Conservation (phyloP, 1,139 yeast genomes). For the Yamadazyma sp. region DNA sequence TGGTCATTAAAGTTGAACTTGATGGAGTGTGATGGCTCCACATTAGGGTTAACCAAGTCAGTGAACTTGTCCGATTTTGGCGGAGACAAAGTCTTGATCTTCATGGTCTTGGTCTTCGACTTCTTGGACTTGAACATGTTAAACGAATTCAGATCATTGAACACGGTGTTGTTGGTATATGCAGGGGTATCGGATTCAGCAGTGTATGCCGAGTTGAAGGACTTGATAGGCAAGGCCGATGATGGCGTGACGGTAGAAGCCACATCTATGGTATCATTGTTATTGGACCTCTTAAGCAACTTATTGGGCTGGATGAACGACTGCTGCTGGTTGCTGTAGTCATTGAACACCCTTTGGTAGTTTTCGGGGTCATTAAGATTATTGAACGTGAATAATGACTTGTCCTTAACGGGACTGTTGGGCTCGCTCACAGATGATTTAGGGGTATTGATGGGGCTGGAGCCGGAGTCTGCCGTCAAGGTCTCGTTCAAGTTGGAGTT, state of each 20-base stretch:
- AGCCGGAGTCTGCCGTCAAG: background rate
- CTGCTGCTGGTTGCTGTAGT: slow-evolving; percentile 40
- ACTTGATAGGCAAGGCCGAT: background rate
- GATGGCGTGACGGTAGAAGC: background rate
- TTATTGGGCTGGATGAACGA: slow-evolving; percentile 25
- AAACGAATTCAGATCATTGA: slow-evolving; percentile 2
- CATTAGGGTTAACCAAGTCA: slow-evolving; percentile 42
- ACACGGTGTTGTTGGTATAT: background rate
- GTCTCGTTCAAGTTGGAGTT: background rate
- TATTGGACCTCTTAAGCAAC: slow-evolving; percentile 6
- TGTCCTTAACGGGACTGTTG: background rate
- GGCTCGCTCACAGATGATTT: background rate
- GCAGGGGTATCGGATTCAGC: background rate
- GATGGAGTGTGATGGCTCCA: slow-evolving; percentile 45
- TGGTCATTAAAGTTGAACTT: slow-evolving; percentile 22
- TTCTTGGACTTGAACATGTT: slow-evolving; percentile 1
- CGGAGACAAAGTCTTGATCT: slow-evolving; percentile 34
- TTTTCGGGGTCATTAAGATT: slow-evolving; percentile 3
- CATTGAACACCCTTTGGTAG: slow-evolving; percentile 24
- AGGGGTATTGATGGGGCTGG: background rate
- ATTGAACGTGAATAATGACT: slow-evolving; percentile 6
- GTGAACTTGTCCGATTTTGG: slow-evolving; percentile 27
- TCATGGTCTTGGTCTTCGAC: slow-evolving; percentile 17
- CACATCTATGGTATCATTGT: background rate
- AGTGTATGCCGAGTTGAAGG: slow-evolving; percentile 6